Conservation (phyloP, 306 rosid species). For the Lathyrus aphaca region DNA sequence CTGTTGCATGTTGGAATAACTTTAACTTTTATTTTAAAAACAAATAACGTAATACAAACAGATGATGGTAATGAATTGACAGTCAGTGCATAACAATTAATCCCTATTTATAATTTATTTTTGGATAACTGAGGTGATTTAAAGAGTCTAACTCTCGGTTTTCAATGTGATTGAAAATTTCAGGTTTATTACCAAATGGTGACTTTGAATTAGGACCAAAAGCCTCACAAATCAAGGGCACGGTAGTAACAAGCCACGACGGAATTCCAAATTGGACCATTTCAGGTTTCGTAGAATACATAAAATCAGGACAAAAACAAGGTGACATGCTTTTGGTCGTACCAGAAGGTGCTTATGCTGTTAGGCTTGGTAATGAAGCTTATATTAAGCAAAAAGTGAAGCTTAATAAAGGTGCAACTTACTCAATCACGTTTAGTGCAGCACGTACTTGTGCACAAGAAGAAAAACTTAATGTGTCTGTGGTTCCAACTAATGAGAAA, state of each 20-base stretch:
- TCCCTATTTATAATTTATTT: too few species aligned
- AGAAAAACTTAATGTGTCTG: slow-evolving; percentile 65
- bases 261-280: slow-evolving; percentile 72
- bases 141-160: too few species aligned
- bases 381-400: slow-evolving; percentile 63
- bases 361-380: slow-evolving; percentile 82
- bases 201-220: slow-evolving; percentile 68
- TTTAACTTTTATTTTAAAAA: too few species aligned
- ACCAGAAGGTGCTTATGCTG: slow-evolving; percentile 67
- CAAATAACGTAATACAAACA: too few species aligned
- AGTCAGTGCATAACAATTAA: too few species aligned
- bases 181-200: slow-evolving; percentile 78
- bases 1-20: too few species aligned
- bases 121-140: too few species aligned
- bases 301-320: slow-evolving; percentile 76
- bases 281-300: slow-evolving; percentile 71
- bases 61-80: too few species aligned
- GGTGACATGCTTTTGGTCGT: slow-evolving; percentile 81
- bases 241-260: slow-evolving; percentile 36
- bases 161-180: not conserved
- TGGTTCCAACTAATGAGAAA: slow-evolving; percentile 52
- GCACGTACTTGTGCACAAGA: slow-evolving; percentile 86
- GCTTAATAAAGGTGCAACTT: slow-evolving; percentile 49
- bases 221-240: slow-evolving; percentile 59
- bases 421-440: slow-evolving; percentile 68